Evolutionary conservation across 768 basidiomycete genomes (phyloP).

Genomic region (Infundibulicybe gibba): DNA sequence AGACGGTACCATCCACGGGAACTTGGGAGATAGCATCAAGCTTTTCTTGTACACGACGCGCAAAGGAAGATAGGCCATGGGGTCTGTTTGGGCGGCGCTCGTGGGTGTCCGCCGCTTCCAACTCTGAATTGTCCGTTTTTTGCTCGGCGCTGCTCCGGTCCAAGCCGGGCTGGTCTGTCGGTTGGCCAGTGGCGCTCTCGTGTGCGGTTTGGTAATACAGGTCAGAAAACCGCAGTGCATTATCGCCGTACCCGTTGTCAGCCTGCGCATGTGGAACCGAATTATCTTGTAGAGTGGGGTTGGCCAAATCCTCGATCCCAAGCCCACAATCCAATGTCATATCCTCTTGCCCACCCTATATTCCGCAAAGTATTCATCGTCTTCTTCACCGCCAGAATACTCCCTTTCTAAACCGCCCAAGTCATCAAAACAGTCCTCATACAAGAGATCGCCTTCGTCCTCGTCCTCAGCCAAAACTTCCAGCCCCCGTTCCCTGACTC

Average conservation of each 20-base stretch:
- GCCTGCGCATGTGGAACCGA: slow-evolving; percentile 23
- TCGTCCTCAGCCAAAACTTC: neutral
- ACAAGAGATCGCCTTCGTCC: neutral
- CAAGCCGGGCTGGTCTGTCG: slow-evolving; percentile 18
- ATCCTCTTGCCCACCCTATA: slow-evolving; percentile 1
- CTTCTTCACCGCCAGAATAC: slow-evolving; percentile 1
- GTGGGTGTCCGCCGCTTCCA: neutral
- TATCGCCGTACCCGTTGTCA: slow-evolving; percentile 17
- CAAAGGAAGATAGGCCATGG: slow-evolving; percentile 31
- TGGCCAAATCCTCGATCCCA: slow-evolving; percentile 7
- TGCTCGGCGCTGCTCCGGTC: neutral
- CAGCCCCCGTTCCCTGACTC: neutral
- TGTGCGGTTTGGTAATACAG: slow-evolving; percentile 23
- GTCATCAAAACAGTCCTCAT: neutral
- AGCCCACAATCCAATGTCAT: slow-evolving; percentile 2
- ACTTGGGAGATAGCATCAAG: slow-evolving; percentile 16
- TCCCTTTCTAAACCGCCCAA: slow-evolving; percentile 2
- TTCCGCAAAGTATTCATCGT: slow-evolving; percentile 2
- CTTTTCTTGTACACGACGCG: slow-evolving; percentile 40
- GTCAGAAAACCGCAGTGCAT: slow-evolving; percentile 32
- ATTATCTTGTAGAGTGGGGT: slow-evolving; percentile 25
- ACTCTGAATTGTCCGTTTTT: neutral
- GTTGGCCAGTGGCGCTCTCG: too few relatives aligned
- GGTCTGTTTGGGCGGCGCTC: neutral
- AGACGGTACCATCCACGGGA: neutral